Evolutionary conservation across 495 filamentous ascomycete species (phyloP), one percentile per base, ranked within the genome.

Genomic region (Bacidia rubella): DNA sequence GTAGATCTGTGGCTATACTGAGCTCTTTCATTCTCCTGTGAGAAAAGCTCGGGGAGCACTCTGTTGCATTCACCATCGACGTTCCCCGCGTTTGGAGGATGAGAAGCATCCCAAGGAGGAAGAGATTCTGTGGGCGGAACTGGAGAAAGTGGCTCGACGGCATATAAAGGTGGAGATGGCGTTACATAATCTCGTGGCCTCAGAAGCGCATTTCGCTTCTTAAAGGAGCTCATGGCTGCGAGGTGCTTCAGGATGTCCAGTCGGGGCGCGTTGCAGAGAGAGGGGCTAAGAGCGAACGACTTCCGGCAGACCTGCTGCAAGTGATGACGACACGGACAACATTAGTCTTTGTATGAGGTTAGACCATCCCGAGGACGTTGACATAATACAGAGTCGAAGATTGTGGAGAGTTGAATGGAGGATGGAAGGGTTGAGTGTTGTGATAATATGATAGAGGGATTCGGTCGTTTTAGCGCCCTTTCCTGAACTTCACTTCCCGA

Each of bases 101-200:
- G 29, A 15, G 29, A 35, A 5, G 15, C 7, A 15, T 35, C 29
- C 29, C 5, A 35, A 15, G 35, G 12, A 51, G 21, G 23, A 11
- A n/a, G 35, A 22, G 43, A 29, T 22, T 49, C 22, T 42, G 35
- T 24, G 35, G 25, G n/a, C 17, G 43, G 65, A 58, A 40, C 55
- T 21, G 74, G 73, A 44, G 73, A 74, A 58, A 74, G 70, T 51
- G 73, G 72, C 54, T 76, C 72, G 56, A 75, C 66, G 57, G 73
- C 72, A 69, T 72, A 65, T 67, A 66, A 63, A 64, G 74, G 74
- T 59, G 74, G 74, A 5, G 74, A 76, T 55, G 74, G 74, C 52
- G 74, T 77, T 59, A 70, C 71, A 63, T 77, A 77, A 47, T 68
- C 66, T 47, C 65, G 62, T 51, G 72, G 74, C 52, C 68, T 71